Evolutionary conservation across 495 filamentous ascomycete genomes (phyloP), one percentile per base, ranked within the genome.

Genomic region (Monascus purpureus): DNA sequence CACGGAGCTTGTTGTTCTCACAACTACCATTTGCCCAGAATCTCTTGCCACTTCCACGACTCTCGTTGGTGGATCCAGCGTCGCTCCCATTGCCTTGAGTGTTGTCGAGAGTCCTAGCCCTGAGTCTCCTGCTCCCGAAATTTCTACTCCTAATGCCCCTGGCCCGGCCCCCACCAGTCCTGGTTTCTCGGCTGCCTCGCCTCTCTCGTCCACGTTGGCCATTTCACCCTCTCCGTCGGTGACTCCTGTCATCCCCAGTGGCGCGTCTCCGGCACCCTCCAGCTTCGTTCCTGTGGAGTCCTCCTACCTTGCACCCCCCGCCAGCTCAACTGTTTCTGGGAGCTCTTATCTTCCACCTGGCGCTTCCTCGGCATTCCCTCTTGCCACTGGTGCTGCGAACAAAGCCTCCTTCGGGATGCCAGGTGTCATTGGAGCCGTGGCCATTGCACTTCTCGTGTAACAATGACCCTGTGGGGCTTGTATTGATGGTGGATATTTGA

Each of bases 321-420:
- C 5, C n/a, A 6, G 7, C 14, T 4, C 28, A 3, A 16, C 28
- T 4, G 13, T 5, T 16, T 2, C 28, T n/a, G 6, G 6, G 6
- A 30, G 7, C 14, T 13, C 28, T 15, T 3, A 3, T 4, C 3
- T n/a, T 5, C 13, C 28, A 3, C 9, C 7, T 16, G 16, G 28
- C 28, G 18, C 28, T n/a, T 30, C 33, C 12, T 45, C 45, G 12
- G 19, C 27, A 9, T 38, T 30, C 25, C 40, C 53, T 6, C 31
- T 52, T 11, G 57, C 55, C 32, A 59, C 55, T 6, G 49, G 48
- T 7, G 42, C 38, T 15, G 55, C 46, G 2, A 40, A 35, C 29
- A 47, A 36, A 29, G 14, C 50, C 16, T 46, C 43, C n/a, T n/a
- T 47, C 2, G 37, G 46, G 28, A 28, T 43, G 12, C 30, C 46